Evolutionary conservation across 2,329 filamentous ascomycete species (phyloP), one percentile per base, ranked within the genome.

Genomic region (Microdochium paspali): DNA sequence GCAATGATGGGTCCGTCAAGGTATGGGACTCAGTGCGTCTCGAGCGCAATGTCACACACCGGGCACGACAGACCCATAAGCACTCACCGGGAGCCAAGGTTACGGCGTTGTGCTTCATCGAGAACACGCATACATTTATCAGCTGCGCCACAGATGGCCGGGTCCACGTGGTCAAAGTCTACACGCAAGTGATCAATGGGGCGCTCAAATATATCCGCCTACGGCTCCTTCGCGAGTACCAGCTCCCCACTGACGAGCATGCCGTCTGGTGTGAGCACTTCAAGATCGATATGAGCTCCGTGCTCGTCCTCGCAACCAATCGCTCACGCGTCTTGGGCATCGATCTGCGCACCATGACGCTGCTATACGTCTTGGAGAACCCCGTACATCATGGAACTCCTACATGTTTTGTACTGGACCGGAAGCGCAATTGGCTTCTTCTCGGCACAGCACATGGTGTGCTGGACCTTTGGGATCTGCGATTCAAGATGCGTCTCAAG

Each of bases 191-290:
- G 3, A 64, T 67, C 20, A 68, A 63, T 47, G 66, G 66, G 40
- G 77, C 80, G 5, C 76, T 78, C 46, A 84, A 87, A 48, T 97
- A 96, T 61, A 82, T 87, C 40, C 90, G 88, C 57, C 76, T 91
- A 35, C 80, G 74, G 12, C 59, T 88, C 13, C 72, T 97, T 45
- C 82, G 91, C 12, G 84, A 91, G 56, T 91, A 94, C 63, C 83
- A 87, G 53, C 79, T 98, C 13, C 79, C 80, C 0, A 64, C 71
- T 24, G 81, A 74, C 39, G 90, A 97, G 62, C 82, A 85, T 60
- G 90, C 86, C 1, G 79, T 95, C 1, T 96, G 90, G 88, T 84
- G 88, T 51, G 88, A 96, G 61, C 91, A 98, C 66, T 95, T 89
- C 66, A 88, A 88, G 53, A 76, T 84, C 43, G 90, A 95, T 46